Base-by-base conservation (phyloP, 2,329 filamentous ascomycete species). In the Cercospora sp. region DNA sequence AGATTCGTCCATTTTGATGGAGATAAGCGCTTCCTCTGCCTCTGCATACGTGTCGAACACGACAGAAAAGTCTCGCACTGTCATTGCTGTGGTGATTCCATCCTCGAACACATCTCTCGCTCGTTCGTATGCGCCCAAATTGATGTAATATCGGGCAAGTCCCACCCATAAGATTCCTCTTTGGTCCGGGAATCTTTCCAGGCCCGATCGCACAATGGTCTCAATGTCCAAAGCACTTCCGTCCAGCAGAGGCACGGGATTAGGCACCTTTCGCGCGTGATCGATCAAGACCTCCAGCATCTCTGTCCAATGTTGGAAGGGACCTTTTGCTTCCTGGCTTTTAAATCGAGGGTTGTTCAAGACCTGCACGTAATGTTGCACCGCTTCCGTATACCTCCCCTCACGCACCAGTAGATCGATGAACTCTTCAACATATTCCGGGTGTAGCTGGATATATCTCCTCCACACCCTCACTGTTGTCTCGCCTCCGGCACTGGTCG, bases 51-150 rank as follows among this genome's bases (percentile, higher is more conserved):
- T 91, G 79, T 99, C 95, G 75, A 99, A 99, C 57, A 98, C 90
- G 65, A 98, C 87, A 0, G 94, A 96, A 77, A 99, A 99, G 81
- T 99, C 95, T 65, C 95, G 90, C 55, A 99, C 94, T 2, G 95
- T 99, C 94, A 98, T 98, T 70, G 97, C 96, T 1, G 94, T 98
- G 10, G 93, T 97, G 72, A 98, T 92, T 55, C 92, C 96, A 80
- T 98, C 94, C 80, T 99, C 95, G 72, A 97, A 98, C 3, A 96
- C 86, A 79, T 99, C 95, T 72, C 96, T 86, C 13, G 95, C 94
- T 69, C 90, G 90, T 81, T 98, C 96, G 76, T 97, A 98, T 76
- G 91, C 93, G 55, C 94, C 94, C 77, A 90, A 89, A 67, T 93
- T 92, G 77, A 96, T 96, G 93, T 94, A 98, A 81, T 98, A 99